phyloP scores from a whole-genome alignment of 179 eudicot species.

The Beta macrorhiza region DNA sequence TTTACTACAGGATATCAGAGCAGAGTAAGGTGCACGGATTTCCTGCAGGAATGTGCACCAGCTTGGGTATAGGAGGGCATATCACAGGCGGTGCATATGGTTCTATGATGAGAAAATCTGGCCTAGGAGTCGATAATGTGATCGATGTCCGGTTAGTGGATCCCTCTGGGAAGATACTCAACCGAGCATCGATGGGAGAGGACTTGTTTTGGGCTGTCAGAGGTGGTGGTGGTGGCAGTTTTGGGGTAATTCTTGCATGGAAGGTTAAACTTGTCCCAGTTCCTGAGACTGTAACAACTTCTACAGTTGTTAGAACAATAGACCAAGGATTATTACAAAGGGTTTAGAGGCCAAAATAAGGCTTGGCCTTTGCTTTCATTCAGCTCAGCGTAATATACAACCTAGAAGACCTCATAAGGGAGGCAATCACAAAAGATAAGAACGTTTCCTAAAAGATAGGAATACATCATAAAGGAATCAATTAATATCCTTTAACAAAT shows the following conservation, averaged over 20 bases:
- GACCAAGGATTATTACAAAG: conserved; percentile 52
- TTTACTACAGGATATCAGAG: conserved; percentile 35
- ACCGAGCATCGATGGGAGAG: conserved; percentile 49
- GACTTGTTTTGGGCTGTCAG: conserved; percentile 50
- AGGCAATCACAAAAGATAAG: too few species aligned
- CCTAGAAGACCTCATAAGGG: too few species aligned
- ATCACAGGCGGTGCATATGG: conserved; percentile 51
- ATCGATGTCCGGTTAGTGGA: conserved; percentile 48
- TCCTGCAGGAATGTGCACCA: conserved; percentile 53
- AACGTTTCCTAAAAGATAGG: too few species aligned
- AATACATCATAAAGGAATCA: too few species aligned
- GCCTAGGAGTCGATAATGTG: conserved; percentile 56
- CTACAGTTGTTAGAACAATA: conserved; percentile 39
- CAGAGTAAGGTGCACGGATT: conserved; percentile 42
- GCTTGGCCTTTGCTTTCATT: too few species aligned
- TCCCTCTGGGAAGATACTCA: conserved; percentile 34
- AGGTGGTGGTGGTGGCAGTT: conserved; percentile 53
- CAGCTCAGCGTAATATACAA: too few species aligned
- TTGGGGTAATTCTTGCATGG: conserved; percentile 56
- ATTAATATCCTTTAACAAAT: too few species aligned
- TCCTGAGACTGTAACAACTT: conserved; percentile 44
- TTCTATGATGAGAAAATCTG: conserved; percentile 54
- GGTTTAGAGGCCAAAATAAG: too few species aligned
- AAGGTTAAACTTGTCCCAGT: conserved; percentile 48
- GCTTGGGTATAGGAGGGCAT: conserved; percentile 55